phyloP scores from a whole-genome alignment of 2,329 filamentous ascomycete genomes.

The Aspergillus sergii region DNA sequence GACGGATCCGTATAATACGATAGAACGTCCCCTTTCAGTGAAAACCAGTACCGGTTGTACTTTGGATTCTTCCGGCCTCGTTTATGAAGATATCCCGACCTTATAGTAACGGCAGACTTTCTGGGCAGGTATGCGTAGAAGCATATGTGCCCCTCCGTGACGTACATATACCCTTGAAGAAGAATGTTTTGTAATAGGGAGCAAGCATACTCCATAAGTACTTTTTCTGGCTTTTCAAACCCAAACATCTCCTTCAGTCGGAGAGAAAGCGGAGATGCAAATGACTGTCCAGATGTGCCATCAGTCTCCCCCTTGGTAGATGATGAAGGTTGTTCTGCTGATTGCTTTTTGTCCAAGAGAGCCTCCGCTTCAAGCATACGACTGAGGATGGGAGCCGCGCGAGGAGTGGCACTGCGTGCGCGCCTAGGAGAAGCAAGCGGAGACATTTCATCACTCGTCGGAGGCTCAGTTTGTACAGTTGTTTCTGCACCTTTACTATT shows the following conservation, averaged over 20 bases:
- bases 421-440: constrained; percentile 24
- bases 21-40: constrained; percentile 86
- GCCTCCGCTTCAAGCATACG: constrained; percentile 74
- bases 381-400: constrained; percentile 72
- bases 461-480: constrained; percentile 21
- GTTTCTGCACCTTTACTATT: constrained; percentile 26
- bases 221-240: constrained; percentile 78
- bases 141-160: constrained; percentile 89
- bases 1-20: constrained; percentile 85
- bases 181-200: constrained; percentile 90
- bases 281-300: constrained; percentile 49
- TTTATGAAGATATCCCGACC: constrained; percentile 87
- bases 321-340: constrained; percentile 22
- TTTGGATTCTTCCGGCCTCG: constrained; percentile 84
- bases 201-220: constrained; percentile 89
- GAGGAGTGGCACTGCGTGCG: constrained; percentile 43
- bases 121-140: constrained; percentile 98
- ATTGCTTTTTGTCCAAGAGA: constrained; percentile 50
- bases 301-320: constrained; percentile 46
- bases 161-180: constrained; percentile 93
- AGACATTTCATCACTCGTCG: constrained; percentile 19
- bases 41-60: constrained; percentile 91
- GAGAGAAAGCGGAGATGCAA: constrained; percentile 64
- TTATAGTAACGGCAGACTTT: constrained; percentile 76
- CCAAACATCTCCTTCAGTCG: constrained; percentile 82